A percentile compares a stretch with the other conserved stretches of the same genome.
Evolutionary conservation across 331 rosid species (phyloP).

Genomic region (Cydonia oblonga): DNA sequence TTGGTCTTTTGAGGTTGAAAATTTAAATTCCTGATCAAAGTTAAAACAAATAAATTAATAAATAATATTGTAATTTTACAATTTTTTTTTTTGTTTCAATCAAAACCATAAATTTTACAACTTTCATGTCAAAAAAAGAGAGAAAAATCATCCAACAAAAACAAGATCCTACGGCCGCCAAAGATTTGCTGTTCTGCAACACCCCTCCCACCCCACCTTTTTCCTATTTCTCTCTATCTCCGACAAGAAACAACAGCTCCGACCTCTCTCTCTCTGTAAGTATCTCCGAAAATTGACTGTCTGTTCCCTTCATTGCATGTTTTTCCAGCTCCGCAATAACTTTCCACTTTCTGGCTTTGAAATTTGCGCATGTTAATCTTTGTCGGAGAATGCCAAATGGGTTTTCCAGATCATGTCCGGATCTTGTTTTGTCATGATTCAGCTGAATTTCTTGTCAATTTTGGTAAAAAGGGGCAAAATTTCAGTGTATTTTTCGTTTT

Average conservation of each 20-base stretch:
- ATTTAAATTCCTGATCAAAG: background rate
- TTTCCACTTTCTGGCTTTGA: conserved; percentile 1
- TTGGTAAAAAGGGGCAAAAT: conserved; percentile 25
- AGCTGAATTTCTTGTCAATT: conserved; percentile 18
- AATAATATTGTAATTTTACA: background rate
- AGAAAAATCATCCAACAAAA: conserved; percentile 15
- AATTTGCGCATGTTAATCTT: conserved; percentile 23
- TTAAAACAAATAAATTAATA: background rate
- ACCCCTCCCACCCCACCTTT: conserved; percentile 14
- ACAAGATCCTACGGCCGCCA: conserved; percentile 25
- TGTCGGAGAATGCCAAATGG: conserved; percentile 30
- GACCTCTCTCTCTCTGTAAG: conserved; percentile 12
- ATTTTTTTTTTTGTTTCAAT: background rate
- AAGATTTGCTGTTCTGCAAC: conserved; percentile 34
- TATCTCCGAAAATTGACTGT: conserved; percentile 6
- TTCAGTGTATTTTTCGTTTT: conserved; percentile 12
- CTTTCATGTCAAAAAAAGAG: background rate
- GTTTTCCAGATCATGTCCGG: conserved; percentile 61
- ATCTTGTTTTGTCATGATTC: conserved; percentile 58
- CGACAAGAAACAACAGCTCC: conserved; percentile 12
- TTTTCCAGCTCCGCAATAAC: background rate
- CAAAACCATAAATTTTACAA: background rate
- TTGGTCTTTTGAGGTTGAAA: background rate
- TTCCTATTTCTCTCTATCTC: conserved; percentile 8
- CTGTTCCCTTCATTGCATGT: conserved; percentile 1